Percentiles rank a stretch among this genome's conserved stretches.
Evolutionary conservation across 495 filamentous ascomycete genomes (phyloP).

Genomic region (Aspergillus sclerotiicarbonarius): DNA sequence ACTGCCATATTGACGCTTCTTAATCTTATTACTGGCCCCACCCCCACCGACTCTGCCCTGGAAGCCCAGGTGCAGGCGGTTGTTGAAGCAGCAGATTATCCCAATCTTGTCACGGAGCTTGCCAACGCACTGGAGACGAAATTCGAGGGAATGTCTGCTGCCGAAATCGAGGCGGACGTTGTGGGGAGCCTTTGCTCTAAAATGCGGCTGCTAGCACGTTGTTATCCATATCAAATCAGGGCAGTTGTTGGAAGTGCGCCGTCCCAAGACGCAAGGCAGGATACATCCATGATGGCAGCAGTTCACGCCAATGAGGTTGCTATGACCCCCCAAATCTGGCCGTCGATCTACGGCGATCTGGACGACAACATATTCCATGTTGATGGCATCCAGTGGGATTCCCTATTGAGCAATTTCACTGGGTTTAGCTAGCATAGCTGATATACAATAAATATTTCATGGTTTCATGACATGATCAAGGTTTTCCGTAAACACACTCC

Average conservation of each 20-base stretch:
- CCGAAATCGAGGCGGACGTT: not conserved
- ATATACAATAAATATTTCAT: not conserved
- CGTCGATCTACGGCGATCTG: not conserved
- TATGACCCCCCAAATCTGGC: not conserved
- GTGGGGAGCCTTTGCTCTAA: not conserved
- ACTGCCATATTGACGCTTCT: not conserved
- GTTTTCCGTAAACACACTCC: too few species aligned
- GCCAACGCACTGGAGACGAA: not conserved
- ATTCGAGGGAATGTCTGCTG: not conserved
- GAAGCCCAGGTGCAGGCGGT: not conserved
- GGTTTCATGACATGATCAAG: too few species aligned
- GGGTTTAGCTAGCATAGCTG: not conserved
- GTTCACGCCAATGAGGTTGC: not conserved
- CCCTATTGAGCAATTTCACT: not conserved
- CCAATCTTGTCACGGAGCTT: not conserved
- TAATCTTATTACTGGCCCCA: not conserved
- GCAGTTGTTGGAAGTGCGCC: not conserved
- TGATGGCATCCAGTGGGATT: not conserved
- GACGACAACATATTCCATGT: not conserved
- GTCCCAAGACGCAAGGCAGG: not conserved
- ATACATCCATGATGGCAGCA: not conserved
- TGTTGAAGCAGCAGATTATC: not conserved
- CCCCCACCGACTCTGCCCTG: not conserved
- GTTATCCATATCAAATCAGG: not conserved
- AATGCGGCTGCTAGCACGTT: conserved; percentile 5